These are phyloP conservation scores for Stagonosporopsis cucurbitacearum DNA, from an alignment of 2,329 filamentous ascomycete species.

Conservation along the genomic window DNA sequence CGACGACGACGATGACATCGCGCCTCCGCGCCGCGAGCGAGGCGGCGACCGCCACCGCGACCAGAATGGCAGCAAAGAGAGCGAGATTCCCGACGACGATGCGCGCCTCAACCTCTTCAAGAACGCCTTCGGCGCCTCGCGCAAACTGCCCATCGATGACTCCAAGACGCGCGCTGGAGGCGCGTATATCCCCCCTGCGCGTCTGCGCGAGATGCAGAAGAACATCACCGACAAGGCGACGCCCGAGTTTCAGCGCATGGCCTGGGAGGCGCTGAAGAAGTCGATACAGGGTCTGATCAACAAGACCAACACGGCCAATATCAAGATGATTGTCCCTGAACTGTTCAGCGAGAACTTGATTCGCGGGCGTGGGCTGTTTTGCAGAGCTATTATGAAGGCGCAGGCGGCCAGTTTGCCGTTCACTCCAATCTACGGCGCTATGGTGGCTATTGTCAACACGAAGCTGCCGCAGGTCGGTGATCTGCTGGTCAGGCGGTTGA, in stretches of 20 bases:
- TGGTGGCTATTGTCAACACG: slow-evolving; percentile 96
- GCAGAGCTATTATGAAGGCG: slow-evolving; percentile 96
- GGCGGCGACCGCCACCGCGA: slow-evolving; percentile 69
- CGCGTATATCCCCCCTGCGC: slow-evolving; percentile 93
- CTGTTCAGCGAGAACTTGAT: slow-evolving; percentile 94
- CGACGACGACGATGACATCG: slow-evolving; percentile 48
- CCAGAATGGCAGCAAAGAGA: slow-evolving; percentile 16
- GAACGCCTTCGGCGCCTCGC: slow-evolving; percentile 53
- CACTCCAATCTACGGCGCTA: slow-evolving; percentile 93
- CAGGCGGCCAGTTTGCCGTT: slow-evolving; percentile 95
- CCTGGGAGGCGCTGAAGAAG: slow-evolving; percentile 98
- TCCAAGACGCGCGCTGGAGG: slow-evolving; percentile 91
- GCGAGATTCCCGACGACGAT: slow-evolving; percentile 39
- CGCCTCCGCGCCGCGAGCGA: slow-evolving; percentile 63
- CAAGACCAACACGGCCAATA: slow-evolving; percentile 98
- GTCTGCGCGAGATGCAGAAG: slow-evolving; percentile 87
- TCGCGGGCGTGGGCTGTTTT: slow-evolving; percentile 89
- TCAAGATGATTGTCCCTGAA: slow-evolving; percentile 96
- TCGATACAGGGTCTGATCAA: slow-evolving; percentile 98
- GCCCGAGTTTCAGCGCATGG: slow-evolving; percentile 98
- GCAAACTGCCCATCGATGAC: slow-evolving; percentile 89
- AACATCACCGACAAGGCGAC: slow-evolving; percentile 96
- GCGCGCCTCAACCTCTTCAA: slow-evolving; percentile 46
- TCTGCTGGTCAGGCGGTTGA: slow-evolving; percentile 80
- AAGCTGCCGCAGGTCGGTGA: slow-evolving; percentile 96